These are phyloP conservation scores for Ustilago nuda DNA, from an alignment of 1,284 basidiomycete species.

Conservation along the genomic window DNA sequence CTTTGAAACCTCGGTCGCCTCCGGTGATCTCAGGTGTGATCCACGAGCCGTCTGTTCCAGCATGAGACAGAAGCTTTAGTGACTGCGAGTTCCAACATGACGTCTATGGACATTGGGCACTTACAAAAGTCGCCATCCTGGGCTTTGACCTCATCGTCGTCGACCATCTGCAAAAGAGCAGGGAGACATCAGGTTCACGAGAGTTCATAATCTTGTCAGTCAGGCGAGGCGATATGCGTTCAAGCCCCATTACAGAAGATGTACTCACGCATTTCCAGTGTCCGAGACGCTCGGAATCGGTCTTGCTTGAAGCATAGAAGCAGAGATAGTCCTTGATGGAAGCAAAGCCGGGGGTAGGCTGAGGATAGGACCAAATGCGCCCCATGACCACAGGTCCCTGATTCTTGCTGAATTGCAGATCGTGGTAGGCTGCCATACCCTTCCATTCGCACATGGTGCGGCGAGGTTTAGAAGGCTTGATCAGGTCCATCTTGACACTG, in stretches of 20 bases:
- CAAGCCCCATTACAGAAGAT: too few relatives aligned
- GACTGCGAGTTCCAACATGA: too few relatives aligned
- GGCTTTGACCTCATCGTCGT: slow-evolving; percentile 59
- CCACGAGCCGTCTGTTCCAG: slow-evolving; percentile 59
- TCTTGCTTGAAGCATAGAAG: slow-evolving; percentile 63
- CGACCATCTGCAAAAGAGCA: slow-evolving; percentile 43
- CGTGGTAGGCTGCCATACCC: slow-evolving; percentile 62
- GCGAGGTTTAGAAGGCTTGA: slow-evolving; percentile 54
- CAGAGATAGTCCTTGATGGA: slow-evolving; percentile 64
- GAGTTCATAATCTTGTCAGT: neutral
- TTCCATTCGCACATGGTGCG: slow-evolving; percentile 68
- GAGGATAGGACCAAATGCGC: slow-evolving; percentile 64
- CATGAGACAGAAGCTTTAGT: neutral
- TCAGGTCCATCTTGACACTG: slow-evolving; percentile 49
- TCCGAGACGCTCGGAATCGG: slow-evolving; percentile 50
- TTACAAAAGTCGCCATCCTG: slow-evolving; percentile 67
- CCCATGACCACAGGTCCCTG: slow-evolving; percentile 44
- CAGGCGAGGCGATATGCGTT: neutral
- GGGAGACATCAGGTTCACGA: neutral
- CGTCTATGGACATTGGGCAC: slow-evolving; percentile 1
- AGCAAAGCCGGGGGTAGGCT: slow-evolving; percentile 54
- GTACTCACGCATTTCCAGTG: slow-evolving; percentile 57
- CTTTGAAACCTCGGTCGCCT: slow-evolving; percentile 65
- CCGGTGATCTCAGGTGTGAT: slow-evolving; percentile 67
- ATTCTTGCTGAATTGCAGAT: slow-evolving; percentile 51